A percentile compares a stretch with the other conserved stretches of the same genome.
Evolutionary conservation across 164 flowering plant species (phyloP).

Genomic region (Tetrastigma voinierianum): DNA sequence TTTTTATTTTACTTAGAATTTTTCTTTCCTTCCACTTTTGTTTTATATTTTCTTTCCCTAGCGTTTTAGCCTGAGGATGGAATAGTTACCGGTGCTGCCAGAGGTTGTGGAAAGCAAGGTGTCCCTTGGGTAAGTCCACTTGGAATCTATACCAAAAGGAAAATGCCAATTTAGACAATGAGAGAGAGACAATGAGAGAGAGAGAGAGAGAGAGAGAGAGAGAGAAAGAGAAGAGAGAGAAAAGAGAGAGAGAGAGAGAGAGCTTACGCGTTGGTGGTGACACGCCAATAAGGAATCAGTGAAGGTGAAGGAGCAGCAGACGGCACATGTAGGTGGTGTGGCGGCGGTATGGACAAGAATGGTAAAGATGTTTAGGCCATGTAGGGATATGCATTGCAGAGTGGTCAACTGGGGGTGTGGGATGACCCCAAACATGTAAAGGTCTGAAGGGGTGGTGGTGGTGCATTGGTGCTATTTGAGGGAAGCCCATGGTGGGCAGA

Average conservation of each 20-base stretch:
- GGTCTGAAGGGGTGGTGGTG: conserved; percentile 53
- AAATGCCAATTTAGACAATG: background rate
- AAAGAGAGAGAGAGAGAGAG: conserved; percentile 9
- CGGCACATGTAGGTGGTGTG: conserved; percentile 24
- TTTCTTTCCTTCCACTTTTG: no score
- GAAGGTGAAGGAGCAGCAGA: conserved; percentile 22
- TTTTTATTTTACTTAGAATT: no score
- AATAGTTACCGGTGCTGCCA: conserved; percentile 36
- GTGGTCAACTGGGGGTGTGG: conserved; percentile 60
- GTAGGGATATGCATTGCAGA: conserved; percentile 55
- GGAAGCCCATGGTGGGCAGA: conserved; percentile 75
- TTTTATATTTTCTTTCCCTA: no score
- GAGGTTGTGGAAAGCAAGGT: conserved; percentile 58
- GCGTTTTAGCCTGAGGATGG: no score
- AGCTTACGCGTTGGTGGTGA: conserved; percentile 45
- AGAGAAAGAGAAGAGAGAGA: no score
- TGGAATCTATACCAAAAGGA: conserved; percentile 34
- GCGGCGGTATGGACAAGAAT: conserved; percentile 34
- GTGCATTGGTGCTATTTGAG: conserved; percentile 44
- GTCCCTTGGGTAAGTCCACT: conserved; percentile 51
- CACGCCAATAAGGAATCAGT: conserved; percentile 59
- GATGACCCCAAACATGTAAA: conserved; percentile 97
- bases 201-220: background rate
- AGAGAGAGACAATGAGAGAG: no score
- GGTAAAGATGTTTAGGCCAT: conserved; percentile 73